phyloP scores from a whole-genome alignment of 2,329 filamentous ascomycete species.

The Podosphaera xanthii region DNA sequence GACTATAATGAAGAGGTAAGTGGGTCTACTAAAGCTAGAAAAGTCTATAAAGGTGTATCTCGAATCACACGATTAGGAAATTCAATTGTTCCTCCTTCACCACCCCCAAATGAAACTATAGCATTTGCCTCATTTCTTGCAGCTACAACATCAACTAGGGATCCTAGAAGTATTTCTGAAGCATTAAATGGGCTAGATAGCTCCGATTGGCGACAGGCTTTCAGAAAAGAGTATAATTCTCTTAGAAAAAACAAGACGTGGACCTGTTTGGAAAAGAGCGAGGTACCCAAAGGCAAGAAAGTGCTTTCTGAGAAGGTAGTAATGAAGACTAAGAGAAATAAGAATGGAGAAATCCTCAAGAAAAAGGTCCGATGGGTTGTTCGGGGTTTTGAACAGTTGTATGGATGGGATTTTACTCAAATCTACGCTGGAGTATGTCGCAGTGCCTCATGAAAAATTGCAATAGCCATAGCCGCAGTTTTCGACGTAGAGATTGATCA shows the following conservation, averaged over 20 bases:
- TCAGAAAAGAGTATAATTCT: background rate
- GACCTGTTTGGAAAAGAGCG: background rate
- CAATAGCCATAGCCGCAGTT: background rate
- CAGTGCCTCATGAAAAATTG: background rate
- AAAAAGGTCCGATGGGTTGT: slow-evolving; percentile 1
- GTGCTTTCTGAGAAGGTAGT: background rate
- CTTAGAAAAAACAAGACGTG: background rate
- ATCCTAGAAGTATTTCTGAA: background rate
- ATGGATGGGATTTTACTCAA: background rate
- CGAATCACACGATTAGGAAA: background rate
- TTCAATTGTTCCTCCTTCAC: background rate
- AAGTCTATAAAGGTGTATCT: background rate
- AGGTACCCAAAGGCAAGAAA: background rate
- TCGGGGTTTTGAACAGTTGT: background rate
- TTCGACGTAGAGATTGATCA: background rate
- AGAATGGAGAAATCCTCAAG: background rate
- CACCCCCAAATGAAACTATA: background rate
- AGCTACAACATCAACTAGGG: background rate
- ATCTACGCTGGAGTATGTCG: background rate
- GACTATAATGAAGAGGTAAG: background rate
- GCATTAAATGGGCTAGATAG: background rate
- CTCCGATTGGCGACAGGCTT: too few species aligned
- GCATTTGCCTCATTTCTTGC: background rate
- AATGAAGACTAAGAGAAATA: slow-evolving; percentile 1
- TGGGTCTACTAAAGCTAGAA: background rate